Conservation (phyloP, 495 filamentous ascomycete genomes). For the Podospora sp. region DNA sequence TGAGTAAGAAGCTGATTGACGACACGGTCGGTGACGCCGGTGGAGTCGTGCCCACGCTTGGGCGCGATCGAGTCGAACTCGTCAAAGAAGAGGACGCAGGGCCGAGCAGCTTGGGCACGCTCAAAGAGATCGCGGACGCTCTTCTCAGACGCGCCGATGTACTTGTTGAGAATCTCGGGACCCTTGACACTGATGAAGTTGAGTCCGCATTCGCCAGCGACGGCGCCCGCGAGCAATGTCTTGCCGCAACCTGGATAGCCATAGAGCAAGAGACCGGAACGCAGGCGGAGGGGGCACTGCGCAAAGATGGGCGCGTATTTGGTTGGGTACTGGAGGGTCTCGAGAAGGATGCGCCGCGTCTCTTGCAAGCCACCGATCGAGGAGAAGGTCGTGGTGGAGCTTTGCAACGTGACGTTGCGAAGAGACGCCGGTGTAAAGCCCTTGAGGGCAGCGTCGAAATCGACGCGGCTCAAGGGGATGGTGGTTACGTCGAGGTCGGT, state of each 20-base stretch:
- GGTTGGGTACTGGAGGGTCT: slow-evolving; percentile 95
- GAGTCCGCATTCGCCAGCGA: slow-evolving; percentile 92
- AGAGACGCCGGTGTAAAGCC: slow-evolving; percentile 94
- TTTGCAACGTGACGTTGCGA: slow-evolving; percentile 89
- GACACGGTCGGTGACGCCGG: slow-evolving; percentile 96
- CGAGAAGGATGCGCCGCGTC: slow-evolving; percentile 83
- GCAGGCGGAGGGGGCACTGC: slow-evolving; percentile 86
- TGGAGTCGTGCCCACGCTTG: slow-evolving; percentile 94
- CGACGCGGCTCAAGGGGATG: slow-evolving; percentile 65
- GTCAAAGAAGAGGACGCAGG: slow-evolving; percentile 95
- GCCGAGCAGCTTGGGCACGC: slow-evolving; percentile 82
- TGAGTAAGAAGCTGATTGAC: slow-evolving; percentile 97
- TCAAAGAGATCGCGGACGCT: slow-evolving; percentile 93
- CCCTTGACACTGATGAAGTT: slow-evolving; percentile 99
- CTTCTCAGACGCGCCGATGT: slow-evolving; percentile 96
- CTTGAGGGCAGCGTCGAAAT: slow-evolving; percentile 81
- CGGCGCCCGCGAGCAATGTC: slow-evolving; percentile 87
- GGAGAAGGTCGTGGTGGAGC: slow-evolving; percentile 82
- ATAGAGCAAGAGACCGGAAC: slow-evolving; percentile 89
- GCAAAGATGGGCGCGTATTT: slow-evolving; percentile 98
- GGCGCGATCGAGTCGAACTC: slow-evolving; percentile 98
- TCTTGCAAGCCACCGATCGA: slow-evolving; percentile 87
- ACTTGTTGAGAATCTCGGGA: slow-evolving; percentile 97
- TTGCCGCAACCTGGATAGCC: slow-evolving; percentile 97
- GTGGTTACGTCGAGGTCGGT: slow-evolving; percentile 30